Percentiles rank a stretch among this genome's conserved stretches.
phyloP scores from a whole-genome alignment of 352 stramenopile genomes.

The Thraustochytrium sp. region DNA sequence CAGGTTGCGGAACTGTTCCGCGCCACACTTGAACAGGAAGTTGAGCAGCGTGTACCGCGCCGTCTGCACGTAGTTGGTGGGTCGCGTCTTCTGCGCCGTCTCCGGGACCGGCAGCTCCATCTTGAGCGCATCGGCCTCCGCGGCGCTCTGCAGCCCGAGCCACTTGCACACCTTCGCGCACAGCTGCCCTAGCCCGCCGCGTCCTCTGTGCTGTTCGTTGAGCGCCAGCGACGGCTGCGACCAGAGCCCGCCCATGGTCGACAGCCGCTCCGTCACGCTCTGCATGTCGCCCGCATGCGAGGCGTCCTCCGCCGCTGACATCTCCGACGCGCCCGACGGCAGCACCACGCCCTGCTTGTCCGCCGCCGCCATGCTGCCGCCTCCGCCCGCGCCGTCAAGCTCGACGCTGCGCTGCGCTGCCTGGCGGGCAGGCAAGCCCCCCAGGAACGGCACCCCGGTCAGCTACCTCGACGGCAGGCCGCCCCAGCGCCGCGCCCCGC shows the following conservation, averaged over 20 bases:
- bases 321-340: too few species aligned
- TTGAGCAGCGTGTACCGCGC: constrained; percentile 29
- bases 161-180: neutral
- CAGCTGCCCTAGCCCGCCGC: neutral
- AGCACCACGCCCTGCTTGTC: too few species aligned
- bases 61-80: constrained; percentile 31
- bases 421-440: too few species aligned
- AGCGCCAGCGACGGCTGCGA: neutral
- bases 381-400: too few species aligned
- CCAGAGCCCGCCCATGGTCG: neutral
- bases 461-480: too few species aligned
- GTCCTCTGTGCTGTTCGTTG: neutral
- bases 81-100: neutral
- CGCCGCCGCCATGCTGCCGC: too few species aligned
- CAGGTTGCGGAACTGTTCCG: constrained; percentile 80
- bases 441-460: too few species aligned
- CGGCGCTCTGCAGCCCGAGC: neutral
- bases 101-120: neutral
- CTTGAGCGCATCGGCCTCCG: neutral
- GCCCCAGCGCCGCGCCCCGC: too few species aligned
- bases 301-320: too few species aligned
- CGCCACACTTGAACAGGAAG: constrained; percentile 36
- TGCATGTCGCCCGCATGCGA: too few species aligned
- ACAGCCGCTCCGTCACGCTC: neutral
- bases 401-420: too few species aligned